These are phyloP conservation scores for Epichloe elymi DNA, from an alignment of 2,329 filamentous ascomycete genomes.

Conservation along the genomic window DNA sequence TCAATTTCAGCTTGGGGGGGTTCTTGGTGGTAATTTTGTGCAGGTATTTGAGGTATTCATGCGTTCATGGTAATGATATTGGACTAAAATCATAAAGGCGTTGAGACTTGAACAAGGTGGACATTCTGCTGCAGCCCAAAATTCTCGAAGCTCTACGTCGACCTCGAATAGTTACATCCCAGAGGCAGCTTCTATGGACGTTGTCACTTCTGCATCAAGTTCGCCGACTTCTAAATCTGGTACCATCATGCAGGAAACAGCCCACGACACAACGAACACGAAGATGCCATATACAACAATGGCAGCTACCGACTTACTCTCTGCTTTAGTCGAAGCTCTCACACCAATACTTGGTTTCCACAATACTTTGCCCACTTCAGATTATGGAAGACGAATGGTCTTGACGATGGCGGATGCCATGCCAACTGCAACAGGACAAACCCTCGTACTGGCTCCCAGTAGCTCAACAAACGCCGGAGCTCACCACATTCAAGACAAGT, in stretches of 20 bases:
- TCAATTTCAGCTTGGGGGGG: slow-evolving; percentile 14
- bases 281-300: background rate
- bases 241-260: background rate
- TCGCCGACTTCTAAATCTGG: background rate
- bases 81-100: background rate
- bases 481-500: background rate
- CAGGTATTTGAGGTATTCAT: slow-evolving; percentile 6
- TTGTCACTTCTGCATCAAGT: background rate
- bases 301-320: slow-evolving; percentile 3
- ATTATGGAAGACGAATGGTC: background rate
- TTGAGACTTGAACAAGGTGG: background rate
- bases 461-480: background rate
- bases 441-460: background rate
- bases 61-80: background rate
- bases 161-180: background rate
- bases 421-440: background rate
- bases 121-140: background rate
- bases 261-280: background rate
- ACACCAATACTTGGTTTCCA: background rate
- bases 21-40: slow-evolving; percentile 6
- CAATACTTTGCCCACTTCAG: background rate
- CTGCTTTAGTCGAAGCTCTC: slow-evolving; percentile 9
- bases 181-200: background rate
- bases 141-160: background rate
- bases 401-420: background rate